These are phyloP conservation scores for Hortaea werneckii DNA, from an alignment of 2,329 filamentous ascomycete species.

Conservation along the genomic window DNA sequence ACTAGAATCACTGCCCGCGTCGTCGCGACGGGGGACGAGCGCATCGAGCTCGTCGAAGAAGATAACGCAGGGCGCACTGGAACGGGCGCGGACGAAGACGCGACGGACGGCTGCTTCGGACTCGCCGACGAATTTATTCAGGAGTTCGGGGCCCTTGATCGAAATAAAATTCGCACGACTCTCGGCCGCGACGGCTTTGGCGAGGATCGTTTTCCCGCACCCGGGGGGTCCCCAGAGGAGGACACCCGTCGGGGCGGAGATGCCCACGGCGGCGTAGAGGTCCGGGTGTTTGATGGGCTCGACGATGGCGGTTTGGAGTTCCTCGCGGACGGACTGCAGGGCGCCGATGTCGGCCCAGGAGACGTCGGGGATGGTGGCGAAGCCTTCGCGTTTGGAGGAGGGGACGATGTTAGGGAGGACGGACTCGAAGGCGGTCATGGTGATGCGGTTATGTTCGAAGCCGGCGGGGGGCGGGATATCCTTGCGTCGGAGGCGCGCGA, in stretches of 20 bases:
- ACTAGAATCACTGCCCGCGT: slow-evolving; percentile 65
- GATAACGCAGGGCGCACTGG: slow-evolving; percentile 81
- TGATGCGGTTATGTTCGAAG: slow-evolving; percentile 46
- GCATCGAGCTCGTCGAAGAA: slow-evolving; percentile 98
- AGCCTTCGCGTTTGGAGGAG: slow-evolving; percentile 83
- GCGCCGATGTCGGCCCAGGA: slow-evolving; percentile 92
- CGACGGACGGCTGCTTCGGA: slow-evolving; percentile 87
- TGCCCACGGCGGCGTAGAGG: slow-evolving; percentile 64
- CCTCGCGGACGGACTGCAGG: slow-evolving; percentile 64
- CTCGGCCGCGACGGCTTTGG: slow-evolving; percentile 92
- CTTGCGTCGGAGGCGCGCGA: slow-evolving; percentile 31
- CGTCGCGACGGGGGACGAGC: slow-evolving; percentile 74
- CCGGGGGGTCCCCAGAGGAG: slow-evolving; percentile 94
- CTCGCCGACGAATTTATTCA: slow-evolving; percentile 97
- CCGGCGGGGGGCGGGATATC: slow-evolving; percentile 17
- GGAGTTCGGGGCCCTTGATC: slow-evolving; percentile 87
- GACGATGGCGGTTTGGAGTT: slow-evolving; percentile 77
- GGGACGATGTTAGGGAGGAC: slow-evolving; percentile 69
- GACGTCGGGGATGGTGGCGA: slow-evolving; percentile 85
- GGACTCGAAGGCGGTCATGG: slow-evolving; percentile 59
- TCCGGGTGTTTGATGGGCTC: slow-evolving; percentile 78
- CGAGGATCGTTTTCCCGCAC: slow-evolving; percentile 91
- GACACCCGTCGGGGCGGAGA: slow-evolving; percentile 73
- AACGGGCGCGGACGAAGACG: slow-evolving; percentile 79
- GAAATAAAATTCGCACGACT: slow-evolving; percentile 96